These are phyloP conservation scores for Lachancea fermentati DNA, from an alignment of 805 yeast genomes.

Conservation along the genomic window DNA sequence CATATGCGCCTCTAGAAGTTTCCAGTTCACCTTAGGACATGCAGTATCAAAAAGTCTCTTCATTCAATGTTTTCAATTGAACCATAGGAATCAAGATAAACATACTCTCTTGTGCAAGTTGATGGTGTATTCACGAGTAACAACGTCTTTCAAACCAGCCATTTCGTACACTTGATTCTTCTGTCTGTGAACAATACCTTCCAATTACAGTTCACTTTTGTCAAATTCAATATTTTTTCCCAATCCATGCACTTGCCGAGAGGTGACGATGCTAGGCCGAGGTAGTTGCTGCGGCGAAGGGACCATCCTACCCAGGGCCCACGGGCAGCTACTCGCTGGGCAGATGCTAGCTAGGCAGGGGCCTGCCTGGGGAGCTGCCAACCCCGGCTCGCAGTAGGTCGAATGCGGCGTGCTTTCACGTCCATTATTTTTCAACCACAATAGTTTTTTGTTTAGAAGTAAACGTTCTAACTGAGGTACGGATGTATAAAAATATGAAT, in stretches of 20 bases:
- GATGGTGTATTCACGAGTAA: slow-evolving; percentile 99
- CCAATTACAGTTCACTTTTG: slow-evolving; percentile 8
- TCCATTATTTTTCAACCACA: too few species aligned
- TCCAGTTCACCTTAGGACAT: too few species aligned
- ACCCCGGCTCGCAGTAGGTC: too few species aligned
- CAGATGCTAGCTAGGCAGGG: neutral
- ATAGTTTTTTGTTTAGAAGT: too few species aligned
- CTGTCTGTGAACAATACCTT: slow-evolving; percentile 7
- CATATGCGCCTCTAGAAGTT: too few species aligned
- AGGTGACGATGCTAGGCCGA: neutral
- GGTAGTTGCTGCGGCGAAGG: neutral
- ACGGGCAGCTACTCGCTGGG: neutral
- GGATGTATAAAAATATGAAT: too few species aligned
- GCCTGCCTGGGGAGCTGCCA: neutral
- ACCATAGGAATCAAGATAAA: slow-evolving; percentile 18
- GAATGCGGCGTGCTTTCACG: too few species aligned
- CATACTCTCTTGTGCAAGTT: slow-evolving; percentile 99
- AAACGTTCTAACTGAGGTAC: too few species aligned
- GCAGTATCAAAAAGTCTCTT: neutral
- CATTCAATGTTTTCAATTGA: too few species aligned
- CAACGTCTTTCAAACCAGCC: slow-evolving; percentile 89
- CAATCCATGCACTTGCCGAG: slow-evolving; percentile 9
- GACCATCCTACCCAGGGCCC: neutral
- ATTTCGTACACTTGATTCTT: slow-evolving; percentile 26
- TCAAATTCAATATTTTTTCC: slow-evolving; percentile 16